Base-by-base conservation (phyloP, 805 yeast genomes). In the Sugiyamaella floridensis region DNA sequence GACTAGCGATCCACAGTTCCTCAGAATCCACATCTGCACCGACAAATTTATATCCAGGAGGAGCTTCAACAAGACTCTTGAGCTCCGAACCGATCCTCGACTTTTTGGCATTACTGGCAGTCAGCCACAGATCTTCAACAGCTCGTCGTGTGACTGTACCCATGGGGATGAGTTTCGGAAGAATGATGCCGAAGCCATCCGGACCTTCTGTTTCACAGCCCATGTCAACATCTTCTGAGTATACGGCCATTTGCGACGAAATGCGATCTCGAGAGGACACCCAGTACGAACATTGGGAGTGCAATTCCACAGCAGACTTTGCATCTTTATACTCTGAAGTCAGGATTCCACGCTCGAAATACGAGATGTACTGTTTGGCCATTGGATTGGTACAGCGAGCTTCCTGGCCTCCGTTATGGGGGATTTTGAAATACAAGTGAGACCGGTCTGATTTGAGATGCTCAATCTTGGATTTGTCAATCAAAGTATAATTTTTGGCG, bases 21-120 rank as follows among this genome's bases (percentile, higher is more conserved):
- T 93, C 99, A 40, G 97, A 88, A 68, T 93, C 99, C 8, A 93
- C 99, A 73, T 93, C 99, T 0, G 99, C 99, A 9, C 99, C 99
- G 8, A 93, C 96, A 71, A 93, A 86, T 40, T 80, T 79, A 65
- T 90, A 93, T 0, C 97, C 97, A 1, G 76, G 69, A 0, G 99
- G 99, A 0, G 97, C 97, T 53, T 76, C 72, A 4, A 93, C 75
- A 73, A 88, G 80, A 0, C 97, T 81, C 67, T 95, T 93, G 55
- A 95, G 73, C 65, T 93, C 99, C 0, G 97, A 89, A 0, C 99
- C 99, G 45, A 95, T 80, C 55, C 97, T 73, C 45, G 80, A 79
- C 57, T 73, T 73, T 63, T 95, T 93, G 0, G 96, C 95, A 69
- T 95, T 95, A 1, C 97, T 86, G 0, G 99, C 99, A 0, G 99